Conservation (phyloP, 2,329 filamentous ascomycete species). For the Sarocladium strictum region DNA sequence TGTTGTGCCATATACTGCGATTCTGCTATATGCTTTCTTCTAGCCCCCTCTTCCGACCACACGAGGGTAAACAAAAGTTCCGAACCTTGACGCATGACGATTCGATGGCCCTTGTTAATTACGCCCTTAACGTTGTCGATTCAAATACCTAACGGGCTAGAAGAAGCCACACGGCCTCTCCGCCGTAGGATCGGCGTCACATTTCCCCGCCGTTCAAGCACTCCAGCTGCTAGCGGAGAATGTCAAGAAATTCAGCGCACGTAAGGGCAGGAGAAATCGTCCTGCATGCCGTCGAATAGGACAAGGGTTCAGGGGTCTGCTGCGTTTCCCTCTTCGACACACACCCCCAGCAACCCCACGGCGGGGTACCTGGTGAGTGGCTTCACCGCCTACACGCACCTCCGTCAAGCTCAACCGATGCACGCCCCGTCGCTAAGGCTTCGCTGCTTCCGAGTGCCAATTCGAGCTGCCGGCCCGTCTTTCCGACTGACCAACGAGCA, state of each 20-base stretch:
- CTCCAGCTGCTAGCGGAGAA: background rate
- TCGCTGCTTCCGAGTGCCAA: conserved; percentile 9
- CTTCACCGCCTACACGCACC: conserved; percentile 4
- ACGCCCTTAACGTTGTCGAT: background rate
- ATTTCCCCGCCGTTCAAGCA: conserved; percentile 1
- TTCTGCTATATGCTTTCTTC: background rate
- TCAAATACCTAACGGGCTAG: background rate
- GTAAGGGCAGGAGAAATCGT: background rate
- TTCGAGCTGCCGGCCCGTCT: conserved; percentile 5
- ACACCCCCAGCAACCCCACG: conserved; percentile 5
- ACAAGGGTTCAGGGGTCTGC: conserved; percentile 4
- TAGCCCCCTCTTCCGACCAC: background rate
- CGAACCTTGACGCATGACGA: background rate
- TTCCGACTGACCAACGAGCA: conserved; percentile 6
- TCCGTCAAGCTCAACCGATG: background rate
- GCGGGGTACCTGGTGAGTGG: conserved; percentile 1
- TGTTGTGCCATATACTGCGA: background rate
- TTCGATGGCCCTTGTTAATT: background rate
- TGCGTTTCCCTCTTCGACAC: background rate
- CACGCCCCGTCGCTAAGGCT: conserved; percentile 8
- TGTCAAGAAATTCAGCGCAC: background rate
- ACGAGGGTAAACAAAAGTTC: background rate
- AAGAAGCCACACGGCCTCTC: background rate
- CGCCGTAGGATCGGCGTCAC: conserved; percentile 4
- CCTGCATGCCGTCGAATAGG: background rate